phyloP scores from a whole-genome alignment of 176 grass and related monocot species.

The Avena sativa region DNA sequence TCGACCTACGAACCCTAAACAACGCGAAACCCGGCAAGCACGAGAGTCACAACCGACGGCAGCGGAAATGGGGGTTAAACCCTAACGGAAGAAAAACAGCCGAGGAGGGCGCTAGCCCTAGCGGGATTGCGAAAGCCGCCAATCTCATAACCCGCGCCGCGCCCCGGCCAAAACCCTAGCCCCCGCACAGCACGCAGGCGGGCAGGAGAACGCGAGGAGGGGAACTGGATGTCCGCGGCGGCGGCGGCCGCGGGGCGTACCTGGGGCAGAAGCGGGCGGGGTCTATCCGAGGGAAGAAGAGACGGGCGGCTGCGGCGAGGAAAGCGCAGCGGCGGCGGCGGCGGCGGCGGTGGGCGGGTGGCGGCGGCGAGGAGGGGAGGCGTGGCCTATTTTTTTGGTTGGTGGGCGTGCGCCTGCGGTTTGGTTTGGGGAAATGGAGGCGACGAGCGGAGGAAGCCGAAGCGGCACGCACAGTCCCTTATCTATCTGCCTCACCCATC shows the following conservation, averaged over 20 bases:
- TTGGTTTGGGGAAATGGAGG: conserved; percentile 16
- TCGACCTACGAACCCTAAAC: background rate
- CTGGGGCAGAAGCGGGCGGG: background rate
- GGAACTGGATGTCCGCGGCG: background rate
- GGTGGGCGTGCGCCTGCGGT: conserved; percentile 45
- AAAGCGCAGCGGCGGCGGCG: background rate
- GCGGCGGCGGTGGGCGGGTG: conserved; percentile 23
- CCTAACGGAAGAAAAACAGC: conserved; percentile 10
- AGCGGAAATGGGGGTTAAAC: conserved; percentile 49
- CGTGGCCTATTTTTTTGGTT: conserved; percentile 37
- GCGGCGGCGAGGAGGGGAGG: conserved; percentile 30
- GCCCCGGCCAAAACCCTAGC: conserved; percentile 44
- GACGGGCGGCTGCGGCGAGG: background rate
- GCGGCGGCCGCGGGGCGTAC: conserved; percentile 5
- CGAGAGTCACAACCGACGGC: background rate
- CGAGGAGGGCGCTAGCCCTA: background rate
- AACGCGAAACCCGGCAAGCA: background rate
- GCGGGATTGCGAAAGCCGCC: background rate
- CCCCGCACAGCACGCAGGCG: background rate
- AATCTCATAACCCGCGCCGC: background rate
- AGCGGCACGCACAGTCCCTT: background rate
- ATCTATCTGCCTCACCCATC: conserved; percentile 9
- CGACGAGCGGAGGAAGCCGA: conserved; percentile 16
- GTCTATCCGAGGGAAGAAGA: background rate
- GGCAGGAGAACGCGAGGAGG: background rate